Evolutionary conservation across 768 basidiomycete genomes (phyloP).

Genomic region (Tylopilus intermedius): DNA sequence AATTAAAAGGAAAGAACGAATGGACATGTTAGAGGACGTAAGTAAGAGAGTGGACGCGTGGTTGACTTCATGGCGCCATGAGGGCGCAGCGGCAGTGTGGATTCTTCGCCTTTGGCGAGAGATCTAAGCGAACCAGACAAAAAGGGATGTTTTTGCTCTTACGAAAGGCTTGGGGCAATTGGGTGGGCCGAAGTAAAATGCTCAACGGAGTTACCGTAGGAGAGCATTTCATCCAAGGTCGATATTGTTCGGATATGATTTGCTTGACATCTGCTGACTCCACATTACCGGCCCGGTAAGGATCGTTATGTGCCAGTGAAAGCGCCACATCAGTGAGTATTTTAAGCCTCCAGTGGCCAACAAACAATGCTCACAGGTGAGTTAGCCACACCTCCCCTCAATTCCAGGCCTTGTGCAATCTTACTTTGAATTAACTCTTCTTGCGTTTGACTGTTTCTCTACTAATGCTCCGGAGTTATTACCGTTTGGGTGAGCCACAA

Average conservation of each 20-base stretch:
- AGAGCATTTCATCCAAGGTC: background rate
- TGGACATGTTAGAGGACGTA: background rate
- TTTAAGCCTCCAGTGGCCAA: background rate
- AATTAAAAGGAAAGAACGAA: background rate
- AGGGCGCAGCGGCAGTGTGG: background rate
- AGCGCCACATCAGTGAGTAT: background rate
- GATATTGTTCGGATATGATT: background rate
- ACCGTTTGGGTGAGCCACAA: no score
- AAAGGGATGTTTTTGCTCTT: background rate
- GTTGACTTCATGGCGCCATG: background rate
- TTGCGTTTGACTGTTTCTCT: no score
- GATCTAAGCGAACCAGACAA: background rate
- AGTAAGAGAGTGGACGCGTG: background rate
- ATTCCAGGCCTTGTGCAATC: no score
- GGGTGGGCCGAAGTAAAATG: background rate
- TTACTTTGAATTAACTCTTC: no score
- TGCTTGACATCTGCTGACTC: background rate
- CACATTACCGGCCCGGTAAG: background rate
- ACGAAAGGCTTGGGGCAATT: background rate
- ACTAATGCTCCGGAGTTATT: no score
- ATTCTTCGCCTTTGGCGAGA: background rate
- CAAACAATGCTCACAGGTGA: no score
- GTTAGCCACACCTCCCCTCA: no score
- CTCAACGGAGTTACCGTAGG: background rate
- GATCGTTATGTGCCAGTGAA: background rate